phyloP scores from a whole-genome alignment of 768 basidiomycete species.

The Collybiopsis confluens region DNA sequence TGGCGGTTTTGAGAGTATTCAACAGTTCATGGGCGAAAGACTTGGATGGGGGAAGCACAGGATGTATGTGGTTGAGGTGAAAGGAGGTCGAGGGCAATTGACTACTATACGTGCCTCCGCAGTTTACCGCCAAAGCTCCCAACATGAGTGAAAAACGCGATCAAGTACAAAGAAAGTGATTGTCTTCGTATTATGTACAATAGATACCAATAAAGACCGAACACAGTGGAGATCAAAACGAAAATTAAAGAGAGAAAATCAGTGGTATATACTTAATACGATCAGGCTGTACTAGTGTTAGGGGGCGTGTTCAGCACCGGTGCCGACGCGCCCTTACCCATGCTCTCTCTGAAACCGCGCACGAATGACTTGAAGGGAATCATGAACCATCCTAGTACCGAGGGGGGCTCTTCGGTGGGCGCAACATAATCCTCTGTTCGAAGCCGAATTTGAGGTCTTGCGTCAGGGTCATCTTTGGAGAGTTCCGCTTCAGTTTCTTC shows the following conservation, averaged over 20 bases:
- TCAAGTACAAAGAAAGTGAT: background rate
- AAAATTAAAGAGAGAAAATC: too few species aligned
- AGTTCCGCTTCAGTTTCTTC: constrained; percentile 12
- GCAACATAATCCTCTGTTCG: constrained; percentile 44
- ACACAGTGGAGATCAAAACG: background rate
- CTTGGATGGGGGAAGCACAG: constrained; percentile 9
- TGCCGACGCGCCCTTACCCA: constrained; percentile 22
- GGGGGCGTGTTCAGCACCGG: background rate
- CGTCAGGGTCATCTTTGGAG: constrained; percentile 35
- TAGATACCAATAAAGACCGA: constrained; percentile 1
- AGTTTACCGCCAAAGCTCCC: background rate
- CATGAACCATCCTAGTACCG: constrained; percentile 54
- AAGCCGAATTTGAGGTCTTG: constrained; percentile 45
- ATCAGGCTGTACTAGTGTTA: too few species aligned
- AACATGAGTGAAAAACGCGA: background rate
- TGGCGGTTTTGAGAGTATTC: background rate
- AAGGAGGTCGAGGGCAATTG: too few species aligned
- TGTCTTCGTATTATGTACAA: background rate
- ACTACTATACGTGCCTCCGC: too few species aligned
- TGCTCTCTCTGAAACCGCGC: constrained; percentile 63
- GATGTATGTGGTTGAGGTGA: constrained; percentile 9
- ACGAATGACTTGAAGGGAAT: constrained; percentile 62
- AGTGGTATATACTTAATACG: too few species aligned
- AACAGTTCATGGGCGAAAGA: background rate
- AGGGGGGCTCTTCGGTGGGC: constrained; percentile 41